Conservation (phyloP, 1,139 yeast species). For the Nakaseomyces delphensis region DNA sequence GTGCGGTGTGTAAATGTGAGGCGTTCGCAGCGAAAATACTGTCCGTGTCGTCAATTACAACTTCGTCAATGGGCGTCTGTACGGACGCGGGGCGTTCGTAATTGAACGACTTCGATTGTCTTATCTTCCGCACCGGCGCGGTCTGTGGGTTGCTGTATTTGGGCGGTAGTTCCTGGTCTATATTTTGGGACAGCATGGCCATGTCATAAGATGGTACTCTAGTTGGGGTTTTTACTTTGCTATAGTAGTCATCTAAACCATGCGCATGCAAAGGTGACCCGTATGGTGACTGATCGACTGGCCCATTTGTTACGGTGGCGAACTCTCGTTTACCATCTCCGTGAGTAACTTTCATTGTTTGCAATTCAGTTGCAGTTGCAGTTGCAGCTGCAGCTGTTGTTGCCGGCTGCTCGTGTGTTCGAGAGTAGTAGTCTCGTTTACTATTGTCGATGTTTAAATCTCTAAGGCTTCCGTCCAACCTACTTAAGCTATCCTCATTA, state of each 20-base stretch:
- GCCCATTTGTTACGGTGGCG: neutral
- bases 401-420: neutral
- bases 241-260: neutral
- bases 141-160: neutral
- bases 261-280: too few species aligned
- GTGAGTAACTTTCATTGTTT: neutral
- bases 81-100: neutral
- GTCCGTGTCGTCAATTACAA: neutral
- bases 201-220: slow-evolving; percentile 5
- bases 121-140: neutral
- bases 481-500: slow-evolving; percentile 1
- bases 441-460: neutral
- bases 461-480: neutral
- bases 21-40: too few species aligned
- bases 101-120: neutral
- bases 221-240: neutral
- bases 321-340: neutral
- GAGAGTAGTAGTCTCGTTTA: neutral
- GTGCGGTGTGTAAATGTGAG: too few species aligned
- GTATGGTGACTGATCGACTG: too few species aligned
- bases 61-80: neutral
- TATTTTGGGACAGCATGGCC: neutral
- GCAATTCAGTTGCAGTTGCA: neutral
- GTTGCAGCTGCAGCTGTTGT: slow-evolving; percentile 4
- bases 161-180: slow-evolving; percentile 3